These are phyloP conservation scores for Kwoniella mangroviensis DNA, from an alignment of 768 basidiomycete genomes.

Conservation along the genomic window DNA sequence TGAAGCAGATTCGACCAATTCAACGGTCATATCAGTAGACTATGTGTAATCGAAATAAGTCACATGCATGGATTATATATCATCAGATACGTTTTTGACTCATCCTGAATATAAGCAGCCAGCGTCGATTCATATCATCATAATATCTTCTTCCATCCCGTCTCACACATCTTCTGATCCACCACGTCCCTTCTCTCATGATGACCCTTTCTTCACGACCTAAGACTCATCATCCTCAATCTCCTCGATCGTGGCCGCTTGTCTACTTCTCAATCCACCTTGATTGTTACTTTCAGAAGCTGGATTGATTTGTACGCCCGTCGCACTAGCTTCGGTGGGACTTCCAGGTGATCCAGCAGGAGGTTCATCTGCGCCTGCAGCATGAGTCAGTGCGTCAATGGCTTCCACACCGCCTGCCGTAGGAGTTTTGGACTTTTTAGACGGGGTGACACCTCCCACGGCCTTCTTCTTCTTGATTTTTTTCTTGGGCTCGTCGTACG, in stretches of 20 bases:
- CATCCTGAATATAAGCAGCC: background rate
- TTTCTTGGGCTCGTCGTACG: constrained; percentile 85
- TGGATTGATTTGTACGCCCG: constrained; percentile 11
- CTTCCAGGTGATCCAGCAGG: constrained; percentile 7
- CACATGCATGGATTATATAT: background rate
- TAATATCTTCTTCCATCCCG: background rate
- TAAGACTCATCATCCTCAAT: constrained; percentile 60
- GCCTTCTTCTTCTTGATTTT: constrained; percentile 63
- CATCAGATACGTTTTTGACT: background rate
- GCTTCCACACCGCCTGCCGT: background rate
- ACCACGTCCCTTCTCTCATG: background rate
- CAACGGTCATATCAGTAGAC: too few species aligned
- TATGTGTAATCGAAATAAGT: background rate
- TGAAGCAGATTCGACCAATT: background rate
- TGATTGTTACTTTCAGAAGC: background rate
- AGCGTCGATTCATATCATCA: background rate
- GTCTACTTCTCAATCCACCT: constrained; percentile 42
- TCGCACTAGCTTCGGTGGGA: constrained; percentile 8
- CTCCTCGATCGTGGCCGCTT: constrained; percentile 62
- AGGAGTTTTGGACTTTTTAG: constrained; percentile 20
- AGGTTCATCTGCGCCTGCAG: constrained; percentile 1
- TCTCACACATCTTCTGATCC: background rate
- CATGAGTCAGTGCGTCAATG: background rate
- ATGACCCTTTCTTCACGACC: background rate
- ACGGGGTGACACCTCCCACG: constrained; percentile 22